Conservation (phyloP, 176 grass and related monocot species). For the Triticum timopheevii region DNA sequence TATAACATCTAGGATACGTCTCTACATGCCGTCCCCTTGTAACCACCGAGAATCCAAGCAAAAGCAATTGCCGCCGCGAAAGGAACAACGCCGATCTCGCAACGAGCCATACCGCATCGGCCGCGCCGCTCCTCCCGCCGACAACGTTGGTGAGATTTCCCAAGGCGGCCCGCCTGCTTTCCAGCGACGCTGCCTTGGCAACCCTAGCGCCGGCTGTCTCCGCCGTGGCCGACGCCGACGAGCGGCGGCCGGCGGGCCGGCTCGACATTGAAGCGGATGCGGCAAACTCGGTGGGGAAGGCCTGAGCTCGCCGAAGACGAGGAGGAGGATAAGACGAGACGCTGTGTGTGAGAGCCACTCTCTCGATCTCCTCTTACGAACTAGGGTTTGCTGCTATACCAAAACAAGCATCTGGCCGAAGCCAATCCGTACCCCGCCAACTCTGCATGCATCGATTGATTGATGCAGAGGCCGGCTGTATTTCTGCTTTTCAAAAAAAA, state of each 20-base stretch:
- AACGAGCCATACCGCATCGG: conserved; percentile 29
- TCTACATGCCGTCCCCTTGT: background rate
- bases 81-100: background rate
- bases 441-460: too few relatives aligned
- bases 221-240: conserved; percentile 16
- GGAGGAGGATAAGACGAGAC: background rate
- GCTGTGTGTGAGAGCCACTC: background rate
- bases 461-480: too few relatives aligned
- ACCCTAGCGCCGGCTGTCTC: background rate
- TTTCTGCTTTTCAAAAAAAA: too few relatives aligned
- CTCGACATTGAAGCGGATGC: conserved; percentile 5
- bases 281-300: background rate
- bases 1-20: background rate
- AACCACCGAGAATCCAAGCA: background rate
- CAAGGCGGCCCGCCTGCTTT: conserved; percentile 17
- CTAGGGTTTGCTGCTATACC: too few relatives aligned
- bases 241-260: background rate
- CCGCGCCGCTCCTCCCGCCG: conserved; percentile 7
- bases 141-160: conserved; percentile 40
- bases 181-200: background rate
- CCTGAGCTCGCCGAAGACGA: too few relatives aligned
- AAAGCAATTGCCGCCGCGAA: background rate
- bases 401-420: too few relatives aligned
- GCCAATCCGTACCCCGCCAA: too few relatives aligned
- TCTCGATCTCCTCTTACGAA: too few relatives aligned